A percentile compares a stretch with the other conserved stretches of the same genome.
These are phyloP conservation scores for Fusarium multiceps DNA, from an alignment of 2,329 filamentous ascomycete species.

Conservation along the genomic window DNA sequence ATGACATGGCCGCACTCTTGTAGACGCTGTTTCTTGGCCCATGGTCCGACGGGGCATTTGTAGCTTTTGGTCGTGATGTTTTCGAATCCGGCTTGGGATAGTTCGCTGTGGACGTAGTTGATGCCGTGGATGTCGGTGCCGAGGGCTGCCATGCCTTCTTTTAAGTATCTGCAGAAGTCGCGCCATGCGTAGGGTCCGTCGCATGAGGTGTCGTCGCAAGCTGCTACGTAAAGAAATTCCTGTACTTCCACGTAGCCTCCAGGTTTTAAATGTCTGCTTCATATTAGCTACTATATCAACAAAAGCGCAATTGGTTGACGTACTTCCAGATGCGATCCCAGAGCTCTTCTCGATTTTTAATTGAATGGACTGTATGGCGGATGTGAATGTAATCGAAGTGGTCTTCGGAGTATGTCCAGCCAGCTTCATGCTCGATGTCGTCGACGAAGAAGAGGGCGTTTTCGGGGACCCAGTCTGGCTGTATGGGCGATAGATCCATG, in stretches of 20 bases:
- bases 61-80: conserved; percentile 55
- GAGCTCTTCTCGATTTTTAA: conserved; percentile 56
- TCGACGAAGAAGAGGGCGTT: conserved; percentile 65
- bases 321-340: conserved; percentile 58
- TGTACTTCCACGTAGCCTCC: conserved; percentile 64
- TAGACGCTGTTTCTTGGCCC: conserved; percentile 57
- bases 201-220: conserved; percentile 59
- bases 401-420: conserved; percentile 60
- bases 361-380: conserved; percentile 59
- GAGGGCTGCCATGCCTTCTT: conserved; percentile 54
- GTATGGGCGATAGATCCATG: conserved; percentile 64
- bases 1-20: conserved; percentile 60
- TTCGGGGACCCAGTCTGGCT: conserved; percentile 62
- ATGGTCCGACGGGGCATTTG: conserved; percentile 62
- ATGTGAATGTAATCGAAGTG: conserved; percentile 63
- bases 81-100: conserved; percentile 57
- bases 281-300: neutral
- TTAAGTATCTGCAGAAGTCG: conserved; percentile 58
- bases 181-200: conserved; percentile 59
- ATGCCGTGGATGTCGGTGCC: conserved; percentile 58
- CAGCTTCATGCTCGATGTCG: conserved; percentile 62
- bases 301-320: conserved; percentile 12
- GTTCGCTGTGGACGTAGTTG: conserved; percentile 49
- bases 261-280: conserved; percentile 60
- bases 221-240: conserved; percentile 56